Evolutionary conservation across 371 early-diverging fungal species (phyloP).

Genomic region (Mucor lusitanicus): DNA sequence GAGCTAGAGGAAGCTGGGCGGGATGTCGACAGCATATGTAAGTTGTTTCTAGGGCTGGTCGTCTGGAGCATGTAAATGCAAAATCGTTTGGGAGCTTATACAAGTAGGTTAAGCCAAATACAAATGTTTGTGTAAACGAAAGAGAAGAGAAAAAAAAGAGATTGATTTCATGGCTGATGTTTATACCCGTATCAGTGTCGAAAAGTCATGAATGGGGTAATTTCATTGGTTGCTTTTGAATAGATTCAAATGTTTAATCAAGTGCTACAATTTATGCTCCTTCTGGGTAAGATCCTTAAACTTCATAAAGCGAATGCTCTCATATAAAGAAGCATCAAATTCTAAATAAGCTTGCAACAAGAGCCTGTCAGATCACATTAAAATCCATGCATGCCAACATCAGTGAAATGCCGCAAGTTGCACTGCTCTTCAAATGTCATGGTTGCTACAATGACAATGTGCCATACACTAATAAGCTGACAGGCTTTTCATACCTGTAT

Average conservation of each 20-base stretch:
- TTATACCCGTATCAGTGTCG: background rate
- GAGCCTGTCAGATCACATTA: no score
- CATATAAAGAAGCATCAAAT: no score
- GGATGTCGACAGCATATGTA: conserved; percentile 13
- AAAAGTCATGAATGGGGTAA: background rate
- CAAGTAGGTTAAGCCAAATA: background rate
- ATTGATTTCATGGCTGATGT: background rate
- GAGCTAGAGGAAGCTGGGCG: conserved; percentile 17
- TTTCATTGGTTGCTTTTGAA: background rate
- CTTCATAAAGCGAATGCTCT: no score
- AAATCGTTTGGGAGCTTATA: background rate
- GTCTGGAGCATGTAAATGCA: conserved; percentile 18
- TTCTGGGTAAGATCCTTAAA: no score
- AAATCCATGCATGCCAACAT: no score
- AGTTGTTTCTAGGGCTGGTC: conserved; percentile 12
- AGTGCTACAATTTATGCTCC: no score
- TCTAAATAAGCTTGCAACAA: no score
- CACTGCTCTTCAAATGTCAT: no score
- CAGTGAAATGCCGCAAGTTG: no score
- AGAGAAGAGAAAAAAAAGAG: background rate
- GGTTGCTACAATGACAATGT: no score
- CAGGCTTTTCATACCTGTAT: no score
- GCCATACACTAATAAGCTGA: no score
- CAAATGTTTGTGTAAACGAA: background rate
- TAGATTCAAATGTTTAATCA: background rate